Evolutionary conservation across 2,329 filamentous ascomycete genomes (phyloP), one percentile per base, ranked within the genome.

Genomic region (Exophiala xenobiotica): DNA sequence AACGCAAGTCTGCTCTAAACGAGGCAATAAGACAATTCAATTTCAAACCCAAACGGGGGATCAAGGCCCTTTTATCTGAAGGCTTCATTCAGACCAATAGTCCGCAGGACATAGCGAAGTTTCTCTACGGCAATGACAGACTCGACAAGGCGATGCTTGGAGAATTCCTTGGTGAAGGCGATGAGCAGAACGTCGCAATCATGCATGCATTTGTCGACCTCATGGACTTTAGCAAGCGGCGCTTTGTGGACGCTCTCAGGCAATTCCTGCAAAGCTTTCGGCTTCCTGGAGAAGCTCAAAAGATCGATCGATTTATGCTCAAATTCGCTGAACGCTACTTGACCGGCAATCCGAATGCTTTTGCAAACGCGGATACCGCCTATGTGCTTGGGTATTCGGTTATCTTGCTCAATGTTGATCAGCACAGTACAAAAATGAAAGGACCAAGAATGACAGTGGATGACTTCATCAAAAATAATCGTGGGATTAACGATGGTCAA

Each of bases 271-370:
- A 99, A 68, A 88, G 90, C 22, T 99, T 99, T 76, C 87, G 93
- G 57, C 76, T 99, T 11, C 93, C 93, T 0, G 93, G 93, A 54
- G 93, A 99, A 70, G 91, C 91, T 0, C 93, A 99, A 67, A 99
- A 99, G 75, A 99, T 99, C 61, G 93, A 99, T 82, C 88, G 93
- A 41, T 95, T 97, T 72, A 97, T 99, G 93, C 76, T 99, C 60
- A 99, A 99, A 69, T 99, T 97, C 71, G 93, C 93, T 7, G 92
- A 97, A 69, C 85, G 92, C 54, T 99, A 99, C 68, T 88, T 95
- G 45, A 87, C 86, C 54, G 91, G 91, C 23, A 99, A 99, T 62
- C 93, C 93, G 0, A 96, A 96, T 65, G 92, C 93, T 1, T 99
- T 96, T 69, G 93, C 93, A 27, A 99, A 97, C 64, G 95, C 93